These are phyloP conservation scores for Albifimbria verrucaria DNA, from an alignment of 2,329 filamentous ascomycete genomes.

Conservation along the genomic window DNA sequence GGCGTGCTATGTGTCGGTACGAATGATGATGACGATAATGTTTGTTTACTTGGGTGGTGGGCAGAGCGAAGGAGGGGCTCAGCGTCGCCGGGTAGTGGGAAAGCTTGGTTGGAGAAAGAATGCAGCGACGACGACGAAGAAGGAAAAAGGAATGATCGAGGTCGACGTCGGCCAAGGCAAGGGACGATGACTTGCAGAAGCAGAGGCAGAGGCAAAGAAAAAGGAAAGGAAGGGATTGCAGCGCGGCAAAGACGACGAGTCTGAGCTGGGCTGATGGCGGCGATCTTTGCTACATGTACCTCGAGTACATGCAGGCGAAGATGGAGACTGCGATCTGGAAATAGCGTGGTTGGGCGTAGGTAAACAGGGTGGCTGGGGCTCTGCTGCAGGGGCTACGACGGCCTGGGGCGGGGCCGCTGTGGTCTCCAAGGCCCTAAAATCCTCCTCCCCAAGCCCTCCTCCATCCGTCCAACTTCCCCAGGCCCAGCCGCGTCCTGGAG, in stretches of 20 bases:
- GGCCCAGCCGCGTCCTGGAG: background rate
- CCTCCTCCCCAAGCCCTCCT: background rate
- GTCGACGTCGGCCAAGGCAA: background rate
- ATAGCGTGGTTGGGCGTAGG: conserved; percentile 16
- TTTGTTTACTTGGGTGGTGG: background rate
- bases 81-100: background rate
- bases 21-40: background rate
- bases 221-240: background rate
- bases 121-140: conserved; percentile 11
- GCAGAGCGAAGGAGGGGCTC: background rate
- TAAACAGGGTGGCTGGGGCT: conserved; percentile 31
- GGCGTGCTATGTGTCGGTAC: background rate
- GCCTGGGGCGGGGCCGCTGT: conserved; percentile 7
- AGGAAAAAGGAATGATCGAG: conserved; percentile 1
- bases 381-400: conserved; percentile 20
- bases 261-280: background rate
- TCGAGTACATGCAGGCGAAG: conserved; percentile 8
- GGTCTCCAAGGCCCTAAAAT: background rate
- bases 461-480: background rate
- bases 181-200: background rate
- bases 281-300: background rate
- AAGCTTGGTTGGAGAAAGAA: conserved; percentile 1
- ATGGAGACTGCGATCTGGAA: conserved; percentile 18
- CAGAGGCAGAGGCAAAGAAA: background rate
- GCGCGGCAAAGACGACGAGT: background rate